Evolutionary conservation across 768 basidiomycete species (phyloP), one percentile per base, ranked within the genome.

Genomic region (Naganishia vaughanmartiniae): DNA sequence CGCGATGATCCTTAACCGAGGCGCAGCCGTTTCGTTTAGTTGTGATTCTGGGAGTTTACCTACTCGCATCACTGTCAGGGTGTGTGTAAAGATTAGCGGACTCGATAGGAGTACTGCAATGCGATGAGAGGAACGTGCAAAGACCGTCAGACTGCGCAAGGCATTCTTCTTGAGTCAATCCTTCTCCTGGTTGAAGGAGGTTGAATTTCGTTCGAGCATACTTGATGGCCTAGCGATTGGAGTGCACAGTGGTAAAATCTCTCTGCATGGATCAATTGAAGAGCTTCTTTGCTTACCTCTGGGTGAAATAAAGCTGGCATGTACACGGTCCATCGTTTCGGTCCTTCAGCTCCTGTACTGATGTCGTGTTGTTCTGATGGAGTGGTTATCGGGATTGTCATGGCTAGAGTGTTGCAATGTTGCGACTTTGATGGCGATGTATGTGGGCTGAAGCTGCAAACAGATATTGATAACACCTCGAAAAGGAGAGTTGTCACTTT

Each of bases 251-350:
- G 30, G 26, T 4, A n/a, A 46, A 34, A 21, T 39, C 15, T 57
- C 39, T 17, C 36, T 36, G 36, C 56, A n/a, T 46, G n/a, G 26
- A 33, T 28, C 9, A 31, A 19, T 15, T 15, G 14, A 9, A 4
- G 14, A 42, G 33, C 33, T 21, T 30, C 28, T 28, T n/a, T 31
- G 36, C 68, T 69, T 56, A 67, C 72, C 57, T 73, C 70, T 14
- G 73, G 69, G 48, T 78, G 76, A 33, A 78, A 75, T 19, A 76
- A 74, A 9, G 76, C 70, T 19, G 75, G 75, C 45, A 80, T 67
- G 57, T 76, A 80, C 0, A 78, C 69, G 12, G 45, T 63, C 60
- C 60, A 63, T 63, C 60, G 60, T 45, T 63, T 63, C 12, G 36
- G 24, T n/a, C 26, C 26, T 15, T 39, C 17, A 28, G 0, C 26